Evolutionary conservation across 345 rosid species (phyloP).

Genomic region (Gossypium thurberi): DNA sequence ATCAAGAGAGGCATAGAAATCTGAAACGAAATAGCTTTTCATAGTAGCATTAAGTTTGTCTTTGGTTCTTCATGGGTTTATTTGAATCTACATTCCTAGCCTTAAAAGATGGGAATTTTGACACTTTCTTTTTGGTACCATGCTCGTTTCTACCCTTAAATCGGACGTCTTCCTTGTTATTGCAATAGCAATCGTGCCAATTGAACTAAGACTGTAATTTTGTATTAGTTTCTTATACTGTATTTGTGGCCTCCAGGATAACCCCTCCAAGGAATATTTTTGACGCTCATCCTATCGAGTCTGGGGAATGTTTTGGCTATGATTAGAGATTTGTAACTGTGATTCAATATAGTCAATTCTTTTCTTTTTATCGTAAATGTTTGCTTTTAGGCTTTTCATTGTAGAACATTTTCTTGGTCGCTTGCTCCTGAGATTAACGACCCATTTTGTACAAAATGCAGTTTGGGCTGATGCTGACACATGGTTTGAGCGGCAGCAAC

Average conservation of each 20-base stretch:
- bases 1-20: not conserved
- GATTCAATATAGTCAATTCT: not conserved
- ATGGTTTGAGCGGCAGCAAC: constrained; percentile 94
- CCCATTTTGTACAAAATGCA: constrained; percentile 22
- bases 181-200: too few relatives aligned
- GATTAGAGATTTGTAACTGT: not conserved
- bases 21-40: not conserved
- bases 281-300: too few relatives aligned
- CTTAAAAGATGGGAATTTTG: not conserved
- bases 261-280: not conserved
- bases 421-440: not conserved
- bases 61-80: not conserved
- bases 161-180: too few relatives aligned
- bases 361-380: not conserved
- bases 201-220: too few relatives aligned
- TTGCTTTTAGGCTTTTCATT: not conserved
- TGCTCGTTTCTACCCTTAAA: too few relatives aligned
- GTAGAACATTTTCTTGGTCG: not conserved
- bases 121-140: too few relatives aligned
- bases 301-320: not conserved
- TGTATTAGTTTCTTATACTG: too few relatives aligned
- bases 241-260: too few relatives aligned
- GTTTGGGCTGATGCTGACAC: constrained; percentile 99
- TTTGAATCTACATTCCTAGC: not conserved
- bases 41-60: not conserved